Conservation (phyloP, 139 green algal genomes). For the Mesotaenium endlicherianum region DNA sequence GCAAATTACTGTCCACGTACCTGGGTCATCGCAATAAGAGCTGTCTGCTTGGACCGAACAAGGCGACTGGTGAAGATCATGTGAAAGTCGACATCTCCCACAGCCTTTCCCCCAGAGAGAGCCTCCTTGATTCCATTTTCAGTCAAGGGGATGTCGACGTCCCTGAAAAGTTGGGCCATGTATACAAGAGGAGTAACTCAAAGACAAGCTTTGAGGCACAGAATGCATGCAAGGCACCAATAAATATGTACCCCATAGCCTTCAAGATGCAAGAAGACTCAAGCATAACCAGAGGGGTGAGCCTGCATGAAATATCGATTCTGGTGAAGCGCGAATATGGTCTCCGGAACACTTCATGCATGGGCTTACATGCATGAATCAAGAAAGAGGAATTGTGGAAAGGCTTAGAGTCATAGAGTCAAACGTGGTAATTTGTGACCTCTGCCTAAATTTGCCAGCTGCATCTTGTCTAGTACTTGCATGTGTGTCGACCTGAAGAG, state of each 20-base stretch:
- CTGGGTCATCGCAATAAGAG: conserved; percentile 49
- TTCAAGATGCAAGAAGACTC: background rate
- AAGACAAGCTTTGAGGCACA: background rate
- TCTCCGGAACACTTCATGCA: too few species aligned
- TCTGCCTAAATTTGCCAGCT: too few species aligned
- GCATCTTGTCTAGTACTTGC: too few species aligned
- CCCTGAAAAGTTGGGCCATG: conserved; percentile 3
- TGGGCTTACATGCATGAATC: too few species aligned
- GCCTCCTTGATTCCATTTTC: conserved; percentile 50
- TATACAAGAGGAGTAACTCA: background rate
- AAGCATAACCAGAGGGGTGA: background rate
- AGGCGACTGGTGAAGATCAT: conserved; percentile 51
- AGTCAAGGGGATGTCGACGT: conserved; percentile 52
- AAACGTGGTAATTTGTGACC: too few species aligned
- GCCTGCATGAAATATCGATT: background rate
- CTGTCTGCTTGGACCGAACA: conserved; percentile 38
- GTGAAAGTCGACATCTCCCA: conserved; percentile 43
- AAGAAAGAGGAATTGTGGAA: too few species aligned
- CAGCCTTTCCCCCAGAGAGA: conserved; percentile 25
- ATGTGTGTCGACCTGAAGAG: too few species aligned
- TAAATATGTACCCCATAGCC: background rate
- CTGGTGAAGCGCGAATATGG: background rate
- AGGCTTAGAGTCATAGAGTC: too few species aligned
- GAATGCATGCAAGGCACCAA: background rate
- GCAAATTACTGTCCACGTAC: conserved; percentile 9